These are phyloP conservation scores for Penicillium paneum DNA, from an alignment of 2,329 filamentous ascomycete genomes.

Conservation along the genomic window DNA sequence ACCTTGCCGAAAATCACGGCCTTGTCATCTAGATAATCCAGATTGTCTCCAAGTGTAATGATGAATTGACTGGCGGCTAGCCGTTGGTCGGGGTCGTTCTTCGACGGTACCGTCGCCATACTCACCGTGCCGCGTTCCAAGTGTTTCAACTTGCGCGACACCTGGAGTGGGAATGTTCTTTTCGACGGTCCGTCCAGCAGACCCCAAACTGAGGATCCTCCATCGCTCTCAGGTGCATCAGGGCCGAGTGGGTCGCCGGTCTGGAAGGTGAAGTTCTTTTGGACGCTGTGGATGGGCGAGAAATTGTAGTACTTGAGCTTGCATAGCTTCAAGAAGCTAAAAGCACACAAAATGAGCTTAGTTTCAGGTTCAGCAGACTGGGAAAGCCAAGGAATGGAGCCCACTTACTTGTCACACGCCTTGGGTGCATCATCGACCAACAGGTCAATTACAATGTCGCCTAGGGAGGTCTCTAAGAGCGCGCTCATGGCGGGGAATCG, in stretches of 20 bases:
- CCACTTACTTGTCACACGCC: slow-evolving; percentile 86
- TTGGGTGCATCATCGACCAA: slow-evolving; percentile 84
- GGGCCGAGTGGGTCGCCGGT: slow-evolving; percentile 92
- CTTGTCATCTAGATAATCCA: slow-evolving; percentile 87
- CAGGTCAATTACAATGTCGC: slow-evolving; percentile 93
- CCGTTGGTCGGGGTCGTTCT: slow-evolving; percentile 73
- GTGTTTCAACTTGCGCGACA: slow-evolving; percentile 85
- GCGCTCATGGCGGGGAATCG: slow-evolving; percentile 68
- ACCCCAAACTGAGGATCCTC: slow-evolving; percentile 91
- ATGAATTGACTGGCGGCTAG: slow-evolving; percentile 91
- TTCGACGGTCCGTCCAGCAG: slow-evolving; percentile 66
- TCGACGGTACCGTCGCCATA: slow-evolving; percentile 85
- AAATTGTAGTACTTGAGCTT: slow-evolving; percentile 99
- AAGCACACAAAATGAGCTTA: slow-evolving; percentile 47
- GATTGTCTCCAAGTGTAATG: slow-evolving; percentile 81
- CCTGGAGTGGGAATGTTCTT: slow-evolving; percentile 77
- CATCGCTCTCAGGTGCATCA: slow-evolving; percentile 78
- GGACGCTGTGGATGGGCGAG: slow-evolving; percentile 83
- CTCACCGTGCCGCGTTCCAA: slow-evolving; percentile 86
- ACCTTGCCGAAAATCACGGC: slow-evolving; percentile 94
- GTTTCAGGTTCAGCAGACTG: slow-evolving; percentile 54
- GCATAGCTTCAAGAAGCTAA: slow-evolving; percentile 94
- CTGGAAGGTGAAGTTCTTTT: slow-evolving; percentile 94
- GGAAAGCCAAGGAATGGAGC: slow-evolving; percentile 6
- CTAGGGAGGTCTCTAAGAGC: slow-evolving; percentile 84